phyloP scores from a whole-genome alignment of 176 grass and related monocot species.

The Cymbopogon citratus region DNA sequence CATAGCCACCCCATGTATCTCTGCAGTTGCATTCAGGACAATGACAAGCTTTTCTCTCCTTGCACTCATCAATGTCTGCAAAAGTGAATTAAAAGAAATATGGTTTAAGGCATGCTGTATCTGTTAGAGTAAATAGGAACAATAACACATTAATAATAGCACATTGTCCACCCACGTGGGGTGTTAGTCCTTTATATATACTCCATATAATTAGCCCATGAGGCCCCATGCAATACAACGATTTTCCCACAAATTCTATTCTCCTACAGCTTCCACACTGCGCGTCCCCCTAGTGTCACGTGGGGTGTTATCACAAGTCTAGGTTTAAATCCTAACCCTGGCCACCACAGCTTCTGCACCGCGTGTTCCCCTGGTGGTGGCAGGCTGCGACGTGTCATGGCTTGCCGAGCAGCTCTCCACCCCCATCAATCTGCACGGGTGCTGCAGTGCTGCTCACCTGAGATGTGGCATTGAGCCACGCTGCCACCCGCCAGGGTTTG shows the following conservation, averaged over 20 bases:
- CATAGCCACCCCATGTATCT: constrained; percentile 68
- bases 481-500: too few relatives aligned
- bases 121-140: neutral
- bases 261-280: neutral
- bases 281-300: too few relatives aligned
- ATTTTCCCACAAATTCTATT: neutral
- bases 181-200: too few relatives aligned
- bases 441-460: too few relatives aligned
- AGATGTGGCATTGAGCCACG: too few relatives aligned
- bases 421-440: too few relatives aligned
- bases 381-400: too few relatives aligned
- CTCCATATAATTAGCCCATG: too few relatives aligned
- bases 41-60: constrained; percentile 56
- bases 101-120: neutral
- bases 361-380: too few relatives aligned
- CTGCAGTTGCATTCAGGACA: constrained; percentile 62
- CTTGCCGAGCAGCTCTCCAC: too few relatives aligned
- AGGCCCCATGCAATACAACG: neutral
- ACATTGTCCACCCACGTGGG: too few relatives aligned
- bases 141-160: too few relatives aligned
- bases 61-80: constrained; percentile 69
- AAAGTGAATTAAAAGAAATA: constrained; percentile 15
- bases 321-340: neutral
- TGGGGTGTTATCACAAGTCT: neutral
- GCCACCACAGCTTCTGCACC: neutral